Base-by-base conservation (phyloP, 2,329 filamentous ascomycete genomes). In the Stagonosporopsis cucurbitacearum region DNA sequence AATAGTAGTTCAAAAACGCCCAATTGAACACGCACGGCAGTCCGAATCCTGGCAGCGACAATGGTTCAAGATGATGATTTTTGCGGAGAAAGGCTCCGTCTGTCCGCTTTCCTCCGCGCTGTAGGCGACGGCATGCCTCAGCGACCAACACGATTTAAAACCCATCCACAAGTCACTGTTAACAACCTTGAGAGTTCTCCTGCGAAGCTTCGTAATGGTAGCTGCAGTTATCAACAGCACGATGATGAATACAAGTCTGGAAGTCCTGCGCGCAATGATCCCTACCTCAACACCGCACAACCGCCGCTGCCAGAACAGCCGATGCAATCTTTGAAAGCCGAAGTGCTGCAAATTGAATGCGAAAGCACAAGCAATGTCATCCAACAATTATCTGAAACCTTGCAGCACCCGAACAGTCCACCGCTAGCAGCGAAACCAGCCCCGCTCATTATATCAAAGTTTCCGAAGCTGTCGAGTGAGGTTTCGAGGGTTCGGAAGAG, bases 31-130 rank as follows among this genome's bases (percentile, higher is more conserved):
- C 42, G 47, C 22, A 56, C 15, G 5, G 19, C 28, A 50, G 32
- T 15, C 19, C 1, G 3, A 11, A 26, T 11, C 17, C n/a, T 37
- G 11, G 57, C 22, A 15, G 70, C 70, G 67, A 58, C 22, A 15
- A 71, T 71, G 67, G 17, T 59, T 20, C 54, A 64, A 35, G 58
- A 63, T 50, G 59, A 57, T 25, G 62, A 67, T 36, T 74, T 73
- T 32, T 58, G 47, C 8, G 64, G 57, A n/a, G 59, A 66, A 26
- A 60, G 54, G 19, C 60, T 74, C 12, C 67, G 71, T 32, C 49
- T 71, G 23, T 46, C 57, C 15, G 58, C 60, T 1, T 71, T 71
- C 28, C 65, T 74, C 33, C 62, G 62, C 2, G 58, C 65, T 12
- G 55, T 70, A 12, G 58, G 60, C 19, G 43, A 59, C 26, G 62